phyloP scores from a whole-genome alignment of 164 flowering plant species.

The Litsea cubeba region DNA sequence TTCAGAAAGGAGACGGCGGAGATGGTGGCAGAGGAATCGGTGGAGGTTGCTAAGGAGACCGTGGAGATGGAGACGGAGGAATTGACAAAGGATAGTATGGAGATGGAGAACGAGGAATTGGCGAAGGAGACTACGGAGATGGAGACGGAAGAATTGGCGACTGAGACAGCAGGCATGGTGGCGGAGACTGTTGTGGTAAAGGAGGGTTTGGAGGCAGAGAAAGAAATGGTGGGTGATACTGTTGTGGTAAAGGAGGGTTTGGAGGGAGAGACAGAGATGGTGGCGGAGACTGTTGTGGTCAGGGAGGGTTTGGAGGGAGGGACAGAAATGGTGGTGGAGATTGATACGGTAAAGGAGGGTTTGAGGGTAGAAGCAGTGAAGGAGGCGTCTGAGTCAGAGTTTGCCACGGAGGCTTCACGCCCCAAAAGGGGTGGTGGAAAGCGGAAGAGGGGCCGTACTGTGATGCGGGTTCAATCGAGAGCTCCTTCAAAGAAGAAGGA shows the following conservation, averaged over 20 bases:
- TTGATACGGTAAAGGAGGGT: neutral
- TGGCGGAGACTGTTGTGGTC: neutral
- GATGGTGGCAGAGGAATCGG: neutral
- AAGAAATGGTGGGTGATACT: neutral
- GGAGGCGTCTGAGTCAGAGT: neutral
- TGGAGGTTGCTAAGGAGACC: neutral
- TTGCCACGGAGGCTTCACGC: neutral
- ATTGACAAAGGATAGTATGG: neutral
- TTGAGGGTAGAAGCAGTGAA: neutral
- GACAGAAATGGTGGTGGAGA: neutral
- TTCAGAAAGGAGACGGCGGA: neutral
- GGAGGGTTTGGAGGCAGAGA: neutral
- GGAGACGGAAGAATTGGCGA: neutral
- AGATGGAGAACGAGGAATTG: neutral
- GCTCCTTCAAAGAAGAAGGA: constrained; percentile 31
- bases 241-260: neutral
- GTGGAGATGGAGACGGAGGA: neutral
- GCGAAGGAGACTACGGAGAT: neutral
- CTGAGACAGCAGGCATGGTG: neutral
- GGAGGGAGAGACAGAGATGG: neutral
- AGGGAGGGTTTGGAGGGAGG: neutral
- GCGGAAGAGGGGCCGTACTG: constrained; percentile 59
- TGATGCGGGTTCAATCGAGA: constrained; percentile 18
- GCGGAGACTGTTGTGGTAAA: neutral
- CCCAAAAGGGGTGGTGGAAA: constrained; percentile 35